These are phyloP conservation scores for Xylariaceae sp. DNA, from an alignment of 2,329 filamentous ascomycete species.

Conservation along the genomic window DNA sequence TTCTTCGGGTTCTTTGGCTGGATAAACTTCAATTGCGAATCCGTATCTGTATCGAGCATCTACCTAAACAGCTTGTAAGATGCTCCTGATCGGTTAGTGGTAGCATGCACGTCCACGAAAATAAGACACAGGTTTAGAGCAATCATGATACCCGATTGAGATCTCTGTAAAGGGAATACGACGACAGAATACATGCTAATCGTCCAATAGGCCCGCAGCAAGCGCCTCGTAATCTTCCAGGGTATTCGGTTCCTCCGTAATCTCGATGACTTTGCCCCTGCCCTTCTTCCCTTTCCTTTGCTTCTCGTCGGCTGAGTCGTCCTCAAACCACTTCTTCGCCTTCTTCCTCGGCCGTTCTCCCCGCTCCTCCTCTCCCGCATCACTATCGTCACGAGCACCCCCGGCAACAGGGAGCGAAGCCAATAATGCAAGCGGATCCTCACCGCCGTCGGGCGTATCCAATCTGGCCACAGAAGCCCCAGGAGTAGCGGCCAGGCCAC, in stretches of 20 bases:
- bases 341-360: constrained; percentile 52
- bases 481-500: constrained; percentile 26
- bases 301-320: constrained; percentile 53
- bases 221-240: constrained; percentile 74
- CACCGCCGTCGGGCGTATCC: constrained; percentile 40
- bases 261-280: constrained; percentile 54
- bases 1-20: neutral
- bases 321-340: constrained; percentile 76
- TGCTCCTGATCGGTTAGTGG: neutral
- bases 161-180: neutral
- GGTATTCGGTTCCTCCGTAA: constrained; percentile 68
- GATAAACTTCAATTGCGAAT: neutral
- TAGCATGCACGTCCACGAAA: neutral
- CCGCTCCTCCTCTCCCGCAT: constrained; percentile 39
- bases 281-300: constrained; percentile 44
- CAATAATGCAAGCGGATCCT: constrained; percentile 55
- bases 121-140: neutral
- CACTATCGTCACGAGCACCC: constrained; percentile 28
- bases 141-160: neutral
- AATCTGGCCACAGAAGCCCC: constrained; percentile 35
- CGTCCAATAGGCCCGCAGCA: constrained; percentile 65
- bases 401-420: constrained; percentile 53
- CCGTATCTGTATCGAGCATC: neutral
- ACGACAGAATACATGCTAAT: constrained; percentile 18
- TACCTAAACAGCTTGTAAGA: neutral